phyloP scores from a whole-genome alignment of 352 stramenopile species.

The Phytopythium sindhum region DNA sequence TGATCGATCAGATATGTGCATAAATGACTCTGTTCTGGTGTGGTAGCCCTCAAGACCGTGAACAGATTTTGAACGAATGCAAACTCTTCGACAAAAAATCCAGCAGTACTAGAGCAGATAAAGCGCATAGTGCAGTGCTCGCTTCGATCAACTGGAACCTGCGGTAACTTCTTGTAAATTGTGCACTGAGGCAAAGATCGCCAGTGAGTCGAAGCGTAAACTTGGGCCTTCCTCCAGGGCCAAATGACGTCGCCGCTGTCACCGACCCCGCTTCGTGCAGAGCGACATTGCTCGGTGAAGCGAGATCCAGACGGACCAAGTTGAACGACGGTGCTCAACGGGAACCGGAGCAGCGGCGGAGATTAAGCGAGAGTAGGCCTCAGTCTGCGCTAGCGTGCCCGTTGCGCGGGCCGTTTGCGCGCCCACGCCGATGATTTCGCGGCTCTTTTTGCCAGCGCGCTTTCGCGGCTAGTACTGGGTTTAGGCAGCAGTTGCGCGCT shows the following conservation, averaged over 20 bases:
- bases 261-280: neutral
- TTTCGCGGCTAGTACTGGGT: neutral
- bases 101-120: too few relatives aligned
- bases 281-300: neutral
- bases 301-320: neutral
- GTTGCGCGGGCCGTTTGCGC: neutral
- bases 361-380: slow-evolving; percentile 6
- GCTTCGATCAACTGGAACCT: too few relatives aligned
- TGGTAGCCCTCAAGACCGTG: neutral
- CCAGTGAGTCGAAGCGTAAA: neutral
- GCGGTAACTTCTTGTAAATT: too few relatives aligned
- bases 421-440: neutral
- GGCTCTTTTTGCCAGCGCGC: neutral
- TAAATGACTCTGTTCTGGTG: neutral
- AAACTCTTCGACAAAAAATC: too few relatives aligned
- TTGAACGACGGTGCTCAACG: neutral
- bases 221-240: neutral
- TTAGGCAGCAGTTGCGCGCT: neutral
- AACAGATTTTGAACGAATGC: too few relatives aligned
- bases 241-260: neutral
- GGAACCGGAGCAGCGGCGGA: neutral
- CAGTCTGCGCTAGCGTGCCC: neutral
- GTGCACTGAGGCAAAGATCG: too few relatives aligned
- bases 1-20: neutral
- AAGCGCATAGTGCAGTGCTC: too few relatives aligned